These are phyloP conservation scores for Durio zibethinus DNA, from an alignment of 345 rosid genomes.

Conservation along the genomic window DNA sequence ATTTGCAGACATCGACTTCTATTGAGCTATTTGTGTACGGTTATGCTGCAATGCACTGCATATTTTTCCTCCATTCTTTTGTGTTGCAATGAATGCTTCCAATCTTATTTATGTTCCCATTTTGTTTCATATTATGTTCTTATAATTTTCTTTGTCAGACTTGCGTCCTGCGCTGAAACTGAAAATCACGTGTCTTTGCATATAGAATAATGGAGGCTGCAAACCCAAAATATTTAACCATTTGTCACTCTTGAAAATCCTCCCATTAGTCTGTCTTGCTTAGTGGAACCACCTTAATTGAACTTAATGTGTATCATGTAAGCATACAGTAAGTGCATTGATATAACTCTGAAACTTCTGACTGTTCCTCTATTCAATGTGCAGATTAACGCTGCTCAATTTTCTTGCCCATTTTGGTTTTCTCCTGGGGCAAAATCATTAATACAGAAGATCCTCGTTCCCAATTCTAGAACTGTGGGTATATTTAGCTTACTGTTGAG, in stretches of 20 bases:
- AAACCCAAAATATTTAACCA: background rate
- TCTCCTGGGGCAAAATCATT: constrained; percentile 62
- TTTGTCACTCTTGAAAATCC: constrained; percentile 2
- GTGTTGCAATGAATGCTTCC: background rate
- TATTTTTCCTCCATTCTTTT: background rate
- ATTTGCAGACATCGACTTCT: background rate
- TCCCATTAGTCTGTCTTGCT: background rate
- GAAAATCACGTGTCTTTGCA: background rate
- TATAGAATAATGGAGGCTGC: constrained; percentile 7
- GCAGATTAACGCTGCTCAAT: constrained; percentile 78
- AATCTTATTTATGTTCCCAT: background rate
- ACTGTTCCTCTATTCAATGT: constrained; percentile 16
- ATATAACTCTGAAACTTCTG: constrained; percentile 17
- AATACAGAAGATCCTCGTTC: constrained; percentile 70
- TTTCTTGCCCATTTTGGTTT: constrained; percentile 81
- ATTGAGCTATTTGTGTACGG: background rate
- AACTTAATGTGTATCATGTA: constrained; percentile 10
- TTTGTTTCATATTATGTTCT: background rate
- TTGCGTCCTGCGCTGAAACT: background rate
- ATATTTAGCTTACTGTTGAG: constrained; percentile 15
- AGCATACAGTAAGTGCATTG: background rate
- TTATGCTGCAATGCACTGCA: background rate
- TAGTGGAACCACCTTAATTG: background rate
- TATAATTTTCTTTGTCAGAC: constrained; percentile 10
- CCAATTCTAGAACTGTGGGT: constrained; percentile 82